Base-by-base conservation (phyloP, 345 rosid species). In the Heritiera fomes region DNA sequence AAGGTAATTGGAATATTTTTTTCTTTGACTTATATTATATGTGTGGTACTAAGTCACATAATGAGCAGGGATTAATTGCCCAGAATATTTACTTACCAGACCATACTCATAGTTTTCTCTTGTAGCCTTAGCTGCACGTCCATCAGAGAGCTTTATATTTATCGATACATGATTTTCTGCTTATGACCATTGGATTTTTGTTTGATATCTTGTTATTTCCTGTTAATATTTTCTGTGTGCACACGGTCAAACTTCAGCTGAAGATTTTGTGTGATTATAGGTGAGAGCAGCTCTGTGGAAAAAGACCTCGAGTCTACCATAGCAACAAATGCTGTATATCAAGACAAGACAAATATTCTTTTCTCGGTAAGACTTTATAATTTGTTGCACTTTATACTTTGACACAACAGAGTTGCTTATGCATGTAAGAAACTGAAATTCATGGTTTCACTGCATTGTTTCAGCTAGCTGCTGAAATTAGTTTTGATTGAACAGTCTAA, bases 221-320 rank as follows among this genome's bases (percentile, higher is more conserved):
- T 66, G 32, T 50, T 71, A 62, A n/a, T 49, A 18, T n/a, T 81
- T 52, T 34, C 28, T 18, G 41, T 41, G 47, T 17, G 17, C 45
- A 1, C 34, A 0, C 43, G 0, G 5, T 30, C 45, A 20, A 61
- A 61, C 49, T 75, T 75, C 60, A 45, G 50, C 81, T 79, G 55
- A 79, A 67, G 52, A 18, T 84, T 81, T 74, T 55, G 77, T 77
- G 61, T 80, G 60, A 68, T 34, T 83, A 79, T 85, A 96, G 99
- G 99, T 78, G 99, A 96, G 89, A 96, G 98, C 90, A 87, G 88
- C 87, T 96, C 99, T 8, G 99, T 91, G 85, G 97, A 86, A 79
- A 96, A 96, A 87, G 97, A 90, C 82, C 87, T 94, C 11, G 88
- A 87, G 77, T 81, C 93, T 66, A 80, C 91, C 28, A 75, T 86